phyloP scores from a whole-genome alignment of 768 basidiomycete species.

The Tricholomella constricta region DNA sequence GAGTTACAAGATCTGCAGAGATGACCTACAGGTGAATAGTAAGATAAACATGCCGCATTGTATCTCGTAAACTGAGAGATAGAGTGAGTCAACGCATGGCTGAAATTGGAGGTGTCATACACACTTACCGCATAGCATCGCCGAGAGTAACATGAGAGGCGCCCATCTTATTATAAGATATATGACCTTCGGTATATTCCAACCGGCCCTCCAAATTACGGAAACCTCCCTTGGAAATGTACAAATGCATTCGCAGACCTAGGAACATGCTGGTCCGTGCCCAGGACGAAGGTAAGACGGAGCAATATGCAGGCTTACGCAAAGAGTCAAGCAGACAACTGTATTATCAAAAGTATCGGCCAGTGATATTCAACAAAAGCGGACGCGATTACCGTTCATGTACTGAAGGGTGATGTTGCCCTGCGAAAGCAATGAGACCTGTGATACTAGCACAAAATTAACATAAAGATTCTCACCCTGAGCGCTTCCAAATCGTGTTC shows the following conservation, averaged over 20 bases:
- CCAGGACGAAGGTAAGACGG: background rate
- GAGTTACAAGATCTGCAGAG: background rate
- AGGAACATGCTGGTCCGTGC: background rate
- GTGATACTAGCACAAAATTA: too few species aligned
- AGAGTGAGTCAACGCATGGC: background rate
- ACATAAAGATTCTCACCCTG: too few species aligned
- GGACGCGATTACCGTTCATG: too few species aligned
- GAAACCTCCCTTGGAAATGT: constrained; percentile 5
- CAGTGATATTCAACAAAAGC: too few species aligned
- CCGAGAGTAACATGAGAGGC: constrained; percentile 1
- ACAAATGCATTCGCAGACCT: constrained; percentile 9
- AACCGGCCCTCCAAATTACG: constrained; percentile 6
- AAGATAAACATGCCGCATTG: background rate
- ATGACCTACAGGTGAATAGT: background rate
- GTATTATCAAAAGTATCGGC: background rate
- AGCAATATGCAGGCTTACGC: background rate
- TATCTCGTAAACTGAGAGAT: background rate
- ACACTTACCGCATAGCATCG: background rate
- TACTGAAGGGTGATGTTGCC: too few species aligned
- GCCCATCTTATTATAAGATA: constrained; percentile 5
- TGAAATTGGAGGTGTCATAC: background rate
- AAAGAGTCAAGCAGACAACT: background rate
- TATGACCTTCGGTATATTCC: constrained; percentile 6
- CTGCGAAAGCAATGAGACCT: too few species aligned
- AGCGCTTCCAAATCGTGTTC: too few species aligned